These are phyloP conservation scores for Aspergillus texensis DNA, from an alignment of 2,329 filamentous ascomycete genomes.

Conservation along the genomic window DNA sequence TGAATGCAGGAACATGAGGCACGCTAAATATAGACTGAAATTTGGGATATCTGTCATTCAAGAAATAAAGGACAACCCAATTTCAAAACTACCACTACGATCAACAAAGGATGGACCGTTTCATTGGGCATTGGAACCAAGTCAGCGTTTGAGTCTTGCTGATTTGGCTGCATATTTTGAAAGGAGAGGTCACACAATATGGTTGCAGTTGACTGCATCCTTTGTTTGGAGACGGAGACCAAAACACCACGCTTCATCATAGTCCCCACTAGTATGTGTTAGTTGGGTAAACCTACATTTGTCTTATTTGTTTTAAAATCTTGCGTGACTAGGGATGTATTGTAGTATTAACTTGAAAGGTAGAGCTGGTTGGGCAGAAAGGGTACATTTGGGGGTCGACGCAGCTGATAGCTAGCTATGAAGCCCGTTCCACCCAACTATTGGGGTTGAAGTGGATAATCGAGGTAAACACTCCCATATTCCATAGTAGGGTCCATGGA, in stretches of 20 bases:
- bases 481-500: not conserved
- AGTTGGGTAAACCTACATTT: not conserved
- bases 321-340: not conserved
- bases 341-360: not conserved
- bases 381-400: not conserved
- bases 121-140: not conserved
- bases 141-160: not conserved
- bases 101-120: not conserved
- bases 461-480: not conserved
- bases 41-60: not conserved
- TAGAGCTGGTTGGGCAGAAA: not conserved
- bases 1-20: not conserved
- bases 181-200: conserved; percentile 2
- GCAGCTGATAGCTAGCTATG: not conserved
- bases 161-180: not conserved
- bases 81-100: not conserved
- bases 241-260: not conserved
- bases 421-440: not conserved
- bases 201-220: not conserved
- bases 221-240: not conserved
- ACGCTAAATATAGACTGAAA: not conserved
- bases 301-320: too few relatives aligned
- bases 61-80: not conserved
- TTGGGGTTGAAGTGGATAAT: not conserved
- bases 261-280: not conserved